These are phyloP conservation scores for Cryptococcus maquisensis DNA, from an alignment of 1,284 basidiomycete genomes.

Conservation along the genomic window DNA sequence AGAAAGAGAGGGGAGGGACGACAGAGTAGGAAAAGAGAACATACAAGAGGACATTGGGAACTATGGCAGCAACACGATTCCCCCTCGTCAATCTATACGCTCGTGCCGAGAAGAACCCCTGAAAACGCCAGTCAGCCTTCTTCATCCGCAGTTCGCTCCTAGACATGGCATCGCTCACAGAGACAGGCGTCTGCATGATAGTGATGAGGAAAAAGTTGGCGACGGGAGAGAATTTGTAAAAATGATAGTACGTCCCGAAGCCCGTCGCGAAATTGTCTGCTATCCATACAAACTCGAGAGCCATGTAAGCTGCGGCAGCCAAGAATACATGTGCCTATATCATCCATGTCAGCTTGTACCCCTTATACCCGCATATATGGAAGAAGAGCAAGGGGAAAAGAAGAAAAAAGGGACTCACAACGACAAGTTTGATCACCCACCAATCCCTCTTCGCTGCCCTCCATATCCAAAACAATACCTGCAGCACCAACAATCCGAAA, in stretches of 20 bases:
- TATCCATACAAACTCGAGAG: background rate
- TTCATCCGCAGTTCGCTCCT: background rate
- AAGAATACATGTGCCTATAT: background rate
- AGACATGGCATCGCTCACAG: conserved; percentile 1
- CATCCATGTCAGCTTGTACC: background rate
- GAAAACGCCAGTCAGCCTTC: background rate
- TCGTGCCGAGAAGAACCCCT: conserved; percentile 10
- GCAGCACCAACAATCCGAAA: conserved; percentile 7
- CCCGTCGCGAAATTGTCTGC: conserved; percentile 10
- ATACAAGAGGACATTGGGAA: conserved; percentile 2
- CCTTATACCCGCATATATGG: background rate
- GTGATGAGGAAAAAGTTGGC: conserved; percentile 6
- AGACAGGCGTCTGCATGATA: conserved; percentile 7
- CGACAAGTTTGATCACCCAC: conserved; percentile 1
- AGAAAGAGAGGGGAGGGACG: too few species aligned
- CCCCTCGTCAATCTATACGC: conserved; percentile 5
- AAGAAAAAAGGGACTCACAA: conserved; percentile 2
- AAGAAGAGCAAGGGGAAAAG: background rate
- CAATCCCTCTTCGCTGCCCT: conserved; percentile 2
- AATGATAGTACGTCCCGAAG: conserved; percentile 6
- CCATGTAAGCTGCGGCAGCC: background rate
- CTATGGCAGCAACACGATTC: background rate
- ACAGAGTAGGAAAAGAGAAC: background rate
- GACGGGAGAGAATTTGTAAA: conserved; percentile 8
- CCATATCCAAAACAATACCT: conserved; percentile 8